A percentile compares a stretch with the other conserved stretches of the same genome.
These are phyloP conservation scores for Cronartium ribicola DNA, from an alignment of 1,284 basidiomycete species.

Conservation along the genomic window DNA sequence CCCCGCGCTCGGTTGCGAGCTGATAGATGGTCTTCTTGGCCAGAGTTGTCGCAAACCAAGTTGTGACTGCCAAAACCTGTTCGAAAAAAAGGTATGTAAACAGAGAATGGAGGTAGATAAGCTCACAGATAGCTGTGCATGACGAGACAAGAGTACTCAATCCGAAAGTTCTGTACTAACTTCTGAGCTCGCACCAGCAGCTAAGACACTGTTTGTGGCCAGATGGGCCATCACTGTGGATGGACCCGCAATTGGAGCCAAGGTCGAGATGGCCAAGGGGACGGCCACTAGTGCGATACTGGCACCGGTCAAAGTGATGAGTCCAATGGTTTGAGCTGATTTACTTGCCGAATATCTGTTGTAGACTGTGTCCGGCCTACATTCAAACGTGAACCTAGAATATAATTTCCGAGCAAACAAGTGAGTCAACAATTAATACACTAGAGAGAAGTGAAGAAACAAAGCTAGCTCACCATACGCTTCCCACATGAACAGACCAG, in stretches of 20 bases:
- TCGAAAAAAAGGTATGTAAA: no score
- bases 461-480: constrained; percentile 20
- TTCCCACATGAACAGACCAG: constrained; percentile 28
- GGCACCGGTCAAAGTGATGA: constrained; percentile 30
- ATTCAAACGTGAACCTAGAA: constrained; percentile 30
- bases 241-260: constrained; percentile 24
- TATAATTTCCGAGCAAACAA: neutral
- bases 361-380: constrained; percentile 17
- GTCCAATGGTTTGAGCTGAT: constrained; percentile 25
- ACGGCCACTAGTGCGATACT: constrained; percentile 30
- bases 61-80: constrained; percentile 28
- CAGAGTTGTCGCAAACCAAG: constrained; percentile 26
- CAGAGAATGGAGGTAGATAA: no score
- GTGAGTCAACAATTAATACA: neutral
- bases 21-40: constrained; percentile 22
- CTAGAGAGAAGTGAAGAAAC: neutral
- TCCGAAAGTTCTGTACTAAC: neutral
- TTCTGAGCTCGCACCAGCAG: constrained; percentile 25
- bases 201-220: constrained; percentile 15
- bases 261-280: constrained; percentile 17
- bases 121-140: no score
- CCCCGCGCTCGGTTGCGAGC: constrained; percentile 27
- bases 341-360: constrained; percentile 25
- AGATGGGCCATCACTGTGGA: constrained; percentile 19
- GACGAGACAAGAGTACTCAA: no score